Evolutionary conservation across 169 alveolate species (phyloP), one percentile per base, ranked within the genome.

Genomic region (Hepatocystis sp.): DNA sequence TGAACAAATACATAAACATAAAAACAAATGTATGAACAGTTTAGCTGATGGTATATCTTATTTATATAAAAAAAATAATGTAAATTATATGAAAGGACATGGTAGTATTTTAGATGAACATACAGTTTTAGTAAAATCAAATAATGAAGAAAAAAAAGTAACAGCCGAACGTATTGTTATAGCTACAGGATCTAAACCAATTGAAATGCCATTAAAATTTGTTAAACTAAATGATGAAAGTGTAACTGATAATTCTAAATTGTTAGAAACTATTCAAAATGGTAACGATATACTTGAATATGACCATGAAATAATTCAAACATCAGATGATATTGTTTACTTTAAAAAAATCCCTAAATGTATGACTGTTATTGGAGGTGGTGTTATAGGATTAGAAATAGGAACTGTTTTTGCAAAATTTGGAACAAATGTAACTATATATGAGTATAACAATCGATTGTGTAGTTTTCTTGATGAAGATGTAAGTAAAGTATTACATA

Each of bases 381-480:
- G 99, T 13, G 99, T 97, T 32, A 97, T 98, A 44, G 99, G 99
- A 25, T 95, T 98, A n/a, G 99, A 98, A 90, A 90, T 98, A 34
- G 99, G 99, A 39, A 93, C 98, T 2, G 99, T 97, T 8, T 98
- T 96, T 93, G 78, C 93, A 28, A 92, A 99, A 81, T 84, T 98
- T 40, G 99, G 99, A 23, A 85, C 99, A 42, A 90, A 90, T 39
- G 96, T 91, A 11, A 66, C 67, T 60, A 88, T 93, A 46, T 89
- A 88, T 47, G 96, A 94, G 71, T 94, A 85, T 88, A 67, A 84
- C 63, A 58, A 63, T 25, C 32, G 84, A 25, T 91, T 96, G 30
- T 94, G 97, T 58, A 90, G 94, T 19, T 78, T 91, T 47, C 91
- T 93, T 53, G 97, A 96, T 67, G 67, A 85, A 49, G 97, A 96